phyloP scores from a whole-genome alignment of 164 flowering plant genomes.

The Liquidambar formosana region DNA sequence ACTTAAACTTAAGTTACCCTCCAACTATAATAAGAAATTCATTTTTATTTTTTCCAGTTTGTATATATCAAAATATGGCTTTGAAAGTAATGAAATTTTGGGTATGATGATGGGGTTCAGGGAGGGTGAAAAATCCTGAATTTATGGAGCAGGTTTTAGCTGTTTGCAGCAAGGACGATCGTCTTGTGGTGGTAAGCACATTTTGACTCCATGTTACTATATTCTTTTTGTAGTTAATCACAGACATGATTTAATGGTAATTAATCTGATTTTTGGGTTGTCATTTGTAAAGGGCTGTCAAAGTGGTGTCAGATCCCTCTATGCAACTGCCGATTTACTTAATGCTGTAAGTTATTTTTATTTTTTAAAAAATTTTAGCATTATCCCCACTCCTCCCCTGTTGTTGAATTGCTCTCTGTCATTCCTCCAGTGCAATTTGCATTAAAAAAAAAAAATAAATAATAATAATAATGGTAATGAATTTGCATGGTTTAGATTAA shows the following conservation, averaged over 20 bases:
- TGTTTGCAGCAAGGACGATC: slow-evolving; percentile 59
- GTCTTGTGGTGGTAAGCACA: slow-evolving; percentile 80
- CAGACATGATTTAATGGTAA: too few species aligned
- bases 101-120: slow-evolving; percentile 30
- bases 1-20: too few species aligned
- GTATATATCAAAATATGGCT: neutral
- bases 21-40: neutral
- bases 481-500: neutral
- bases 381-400: too few species aligned
- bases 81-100: neutral
- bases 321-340: slow-evolving; percentile 61
- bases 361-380: too few species aligned
- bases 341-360: slow-evolving; percentile 59
- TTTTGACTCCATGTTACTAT: too few species aligned
- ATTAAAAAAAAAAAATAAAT: too few species aligned
- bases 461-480: neutral
- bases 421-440: too few species aligned
- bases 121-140: slow-evolving; percentile 72
- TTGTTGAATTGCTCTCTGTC: too few species aligned
- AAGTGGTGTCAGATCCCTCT: slow-evolving; percentile 72
- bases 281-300: slow-evolving; percentile 58
- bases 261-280: neutral
- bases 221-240: too few species aligned
- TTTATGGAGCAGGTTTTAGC: slow-evolving; percentile 68
- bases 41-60: neutral